Evolutionary conservation across 73 alveolate genomes (phyloP).

Genomic region (Symbiodinium natans): DNA sequence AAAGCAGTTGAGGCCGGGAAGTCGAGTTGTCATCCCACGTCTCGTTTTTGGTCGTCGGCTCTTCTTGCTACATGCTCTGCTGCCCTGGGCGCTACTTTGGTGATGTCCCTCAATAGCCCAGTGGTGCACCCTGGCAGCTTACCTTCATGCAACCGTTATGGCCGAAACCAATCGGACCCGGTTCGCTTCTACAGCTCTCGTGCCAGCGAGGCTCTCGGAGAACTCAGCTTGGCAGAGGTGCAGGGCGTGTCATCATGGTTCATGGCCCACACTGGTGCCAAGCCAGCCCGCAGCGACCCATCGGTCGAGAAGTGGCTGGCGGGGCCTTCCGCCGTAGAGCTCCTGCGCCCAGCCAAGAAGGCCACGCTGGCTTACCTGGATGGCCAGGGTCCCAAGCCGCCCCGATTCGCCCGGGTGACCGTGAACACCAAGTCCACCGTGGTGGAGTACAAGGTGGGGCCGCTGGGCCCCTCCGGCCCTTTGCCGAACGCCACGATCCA

Average conservation of each 20-base stretch:
- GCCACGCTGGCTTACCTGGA: constrained; percentile 70
- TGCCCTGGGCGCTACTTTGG: neutral
- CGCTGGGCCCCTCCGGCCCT: constrained; percentile 28
- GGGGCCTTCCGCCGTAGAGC: constrained; percentile 84
- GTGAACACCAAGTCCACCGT: constrained; percentile 25
- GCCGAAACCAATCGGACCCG: neutral
- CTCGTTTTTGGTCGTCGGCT: neutral
- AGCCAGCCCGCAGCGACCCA: neutral
- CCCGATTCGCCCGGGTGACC: constrained; percentile 68
- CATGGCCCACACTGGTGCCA: constrained; percentile 23
- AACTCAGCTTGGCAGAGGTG: constrained; percentile 35
- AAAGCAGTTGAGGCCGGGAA: neutral
- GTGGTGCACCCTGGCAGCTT: neutral
- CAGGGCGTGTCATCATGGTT: constrained; percentile 41
- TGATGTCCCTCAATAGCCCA: neutral
- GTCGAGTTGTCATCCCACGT: neutral
- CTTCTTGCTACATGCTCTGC: neutral
- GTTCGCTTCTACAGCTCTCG: constrained; percentile 37
- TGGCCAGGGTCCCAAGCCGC: constrained; percentile 55
- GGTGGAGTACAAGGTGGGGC: constrained; percentile 51
- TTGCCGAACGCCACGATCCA: constrained; percentile 17
- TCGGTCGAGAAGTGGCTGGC: constrained; percentile 26
- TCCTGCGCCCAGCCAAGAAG: constrained; percentile 39
- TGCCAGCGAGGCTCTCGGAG: constrained; percentile 54
- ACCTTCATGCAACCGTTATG: neutral